Evolutionary conservation across 371 early-diverging fungal species (phyloP), one percentile per base, ranked within the genome.

Genomic region (Apophysomyces variabilis): DNA sequence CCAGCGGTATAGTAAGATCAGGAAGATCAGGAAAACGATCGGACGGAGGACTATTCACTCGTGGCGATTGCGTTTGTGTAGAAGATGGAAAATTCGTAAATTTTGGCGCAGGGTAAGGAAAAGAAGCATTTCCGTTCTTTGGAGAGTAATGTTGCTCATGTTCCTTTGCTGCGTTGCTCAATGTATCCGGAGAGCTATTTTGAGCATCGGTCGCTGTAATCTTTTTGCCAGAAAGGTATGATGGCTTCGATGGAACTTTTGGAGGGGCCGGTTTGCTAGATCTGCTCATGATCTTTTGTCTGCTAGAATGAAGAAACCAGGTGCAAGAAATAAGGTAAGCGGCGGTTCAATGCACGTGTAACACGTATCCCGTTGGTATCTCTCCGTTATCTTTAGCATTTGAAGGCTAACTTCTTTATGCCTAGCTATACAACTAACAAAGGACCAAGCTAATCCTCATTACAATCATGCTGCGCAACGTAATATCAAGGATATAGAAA

Each of bases 161-260:
- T 11, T 50, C 21, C 21, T 50, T 9, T 18, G n/a, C 54, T 5
- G 35, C 11, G 21, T 50, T 16, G 3, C 21, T 18, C 5, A 7
- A 16, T 18, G 16, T 50, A 21, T 21, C 9, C 21, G 21, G 5
- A 3, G 54, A 50, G n/a, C 7, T 21, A 21, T 32, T 21, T 9
- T 50, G 8, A 11, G 16, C 13, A 11, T 41, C 1, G 8, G 8
- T 41, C 13, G 41, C 21, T 50, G 54, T 5, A 21, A 50, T 50
- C 54, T 21, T 50, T 50, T 50, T 50, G 7, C 54, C 54, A 50
- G 54, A 50, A n/a, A 50, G 54, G 54, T 50, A 50, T 0, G 54
- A 50, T 50, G 54, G 54, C 21, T 50, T 50, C 9, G 54, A 21
- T 9, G 54, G 54, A 0, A 50, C 11, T 50, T 8, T 50, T 18